Conservation (phyloP, 2,329 filamentous ascomycete species). For the Teratosphaeria epicoccoides region DNA sequence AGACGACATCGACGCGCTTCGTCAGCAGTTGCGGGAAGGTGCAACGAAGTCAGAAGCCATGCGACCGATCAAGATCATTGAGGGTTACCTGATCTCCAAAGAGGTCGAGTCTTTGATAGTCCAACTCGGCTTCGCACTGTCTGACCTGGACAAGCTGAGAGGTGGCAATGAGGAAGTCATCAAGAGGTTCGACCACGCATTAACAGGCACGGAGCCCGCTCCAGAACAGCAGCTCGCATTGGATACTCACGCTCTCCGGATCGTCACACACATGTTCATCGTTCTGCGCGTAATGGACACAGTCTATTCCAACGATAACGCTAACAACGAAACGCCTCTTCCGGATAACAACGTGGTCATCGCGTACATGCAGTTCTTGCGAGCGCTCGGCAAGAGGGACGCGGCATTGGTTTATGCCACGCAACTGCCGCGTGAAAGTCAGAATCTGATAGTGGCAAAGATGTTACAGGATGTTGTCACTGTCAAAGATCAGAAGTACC, state of each 20-base stretch:
- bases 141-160: conserved; percentile 25
- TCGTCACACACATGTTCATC: conserved; percentile 47
- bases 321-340: conserved; percentile 31
- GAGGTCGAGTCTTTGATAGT: conserved; percentile 37
- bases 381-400: conserved; percentile 60
- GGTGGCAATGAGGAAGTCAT: conserved; percentile 16
- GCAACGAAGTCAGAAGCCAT: conserved; percentile 49
- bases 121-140: conserved; percentile 34
- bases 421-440: conserved; percentile 54
- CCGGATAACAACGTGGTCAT: conserved; percentile 66
- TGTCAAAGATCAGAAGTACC: conserved; percentile 51
- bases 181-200: conserved; percentile 7
- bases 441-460: conserved; percentile 61
- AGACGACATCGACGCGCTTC: conserved; percentile 36
- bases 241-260: conserved; percentile 35
- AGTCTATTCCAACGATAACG: conserved; percentile 28
- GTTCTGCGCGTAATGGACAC: conserved; percentile 45
- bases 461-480: conserved; percentile 66
- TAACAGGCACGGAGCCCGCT: background rate
- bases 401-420: conserved; percentile 83
- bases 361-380: conserved; percentile 70
- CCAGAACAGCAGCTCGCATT: conserved; percentile 26
- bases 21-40: conserved; percentile 47
- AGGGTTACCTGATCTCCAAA: conserved; percentile 62
- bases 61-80: conserved; percentile 61